These are phyloP conservation scores for Mucor irregularis DNA, from an alignment of 371 early-diverging fungal genomes.

Conservation along the genomic window DNA sequence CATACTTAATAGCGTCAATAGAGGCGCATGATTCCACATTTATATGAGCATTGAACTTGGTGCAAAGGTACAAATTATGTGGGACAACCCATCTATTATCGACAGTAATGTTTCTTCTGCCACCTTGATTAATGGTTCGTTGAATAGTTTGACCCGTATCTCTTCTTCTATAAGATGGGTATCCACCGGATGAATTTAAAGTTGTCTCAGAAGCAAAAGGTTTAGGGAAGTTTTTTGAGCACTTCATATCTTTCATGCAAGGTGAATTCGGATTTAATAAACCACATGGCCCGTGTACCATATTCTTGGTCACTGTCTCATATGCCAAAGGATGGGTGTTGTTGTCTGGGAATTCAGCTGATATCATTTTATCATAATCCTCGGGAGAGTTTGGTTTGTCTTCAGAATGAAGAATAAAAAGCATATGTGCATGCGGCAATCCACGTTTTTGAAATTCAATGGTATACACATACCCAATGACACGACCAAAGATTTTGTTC, in stretches of 20 bases:
- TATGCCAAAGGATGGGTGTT: slow-evolving; percentile 24
- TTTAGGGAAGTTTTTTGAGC: slow-evolving; percentile 28
- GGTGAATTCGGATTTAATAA: slow-evolving; percentile 8
- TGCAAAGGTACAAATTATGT: slow-evolving; percentile 22
- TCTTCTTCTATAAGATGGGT: not conserved
- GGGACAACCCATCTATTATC: slow-evolving; percentile 30
- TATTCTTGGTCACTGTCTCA: slow-evolving; percentile 23
- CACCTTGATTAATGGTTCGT: too few species aligned
- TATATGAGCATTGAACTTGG: slow-evolving; percentile 30
- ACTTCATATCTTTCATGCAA: slow-evolving; percentile 30
- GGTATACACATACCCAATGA: not conserved
- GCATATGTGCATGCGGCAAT: slow-evolving; percentile 12
- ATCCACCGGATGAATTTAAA: not conserved
- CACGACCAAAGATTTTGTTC: slow-evolving; percentile 18
- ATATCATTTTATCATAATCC: not conserved
- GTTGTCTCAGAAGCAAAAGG: slow-evolving; percentile 16
- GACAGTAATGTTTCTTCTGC: slow-evolving; percentile 1
- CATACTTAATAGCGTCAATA: slow-evolving; percentile 12
- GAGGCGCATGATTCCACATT: slow-evolving; percentile 34
- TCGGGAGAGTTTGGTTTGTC: not conserved
- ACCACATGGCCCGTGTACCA: slow-evolving; percentile 44
- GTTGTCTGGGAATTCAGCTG: not conserved
- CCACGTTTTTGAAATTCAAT: slow-evolving; percentile 36
- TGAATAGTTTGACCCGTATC: too few species aligned
- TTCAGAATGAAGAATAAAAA: not conserved